These are phyloP conservation scores for Fraxinus platypoda DNA, from an alignment of 305 asterid genomes.

Conservation along the genomic window DNA sequence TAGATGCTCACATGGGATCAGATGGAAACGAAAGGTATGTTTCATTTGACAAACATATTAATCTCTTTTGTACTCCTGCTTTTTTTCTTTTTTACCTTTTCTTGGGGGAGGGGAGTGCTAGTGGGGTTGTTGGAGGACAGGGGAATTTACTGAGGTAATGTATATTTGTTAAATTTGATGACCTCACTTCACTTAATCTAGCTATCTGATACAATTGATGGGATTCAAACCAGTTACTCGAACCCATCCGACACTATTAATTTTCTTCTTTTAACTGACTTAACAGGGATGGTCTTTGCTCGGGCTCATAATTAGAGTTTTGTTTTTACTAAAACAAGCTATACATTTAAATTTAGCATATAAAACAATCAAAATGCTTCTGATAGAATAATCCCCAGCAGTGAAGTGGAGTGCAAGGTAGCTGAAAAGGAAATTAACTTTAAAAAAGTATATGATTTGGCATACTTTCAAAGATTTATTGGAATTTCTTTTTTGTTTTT, in stretches of 20 bases:
- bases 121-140: neutral
- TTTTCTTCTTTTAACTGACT: neutral
- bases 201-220: neutral
- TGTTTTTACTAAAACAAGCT: neutral
- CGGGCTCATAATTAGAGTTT: neutral
- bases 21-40: conserved; percentile 12
- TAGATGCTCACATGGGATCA: conserved; percentile 30
- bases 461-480: neutral
- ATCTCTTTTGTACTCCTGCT: neutral
- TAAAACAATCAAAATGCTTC: neutral
- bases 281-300: neutral
- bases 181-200: neutral
- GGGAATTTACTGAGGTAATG: neutral
- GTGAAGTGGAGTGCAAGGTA: neutral
- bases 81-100: neutral
- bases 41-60: neutral
- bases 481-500: neutral
- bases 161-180: neutral
- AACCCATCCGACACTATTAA: neutral
- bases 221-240: neutral
- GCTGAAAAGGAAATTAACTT: neutral
- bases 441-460: neutral
- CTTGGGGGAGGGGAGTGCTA: neutral
- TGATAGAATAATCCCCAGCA: neutral
- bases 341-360: neutral